phyloP scores from a whole-genome alignment of 192 early-diverging fungal genomes.

The Podila clonocystis region DNA sequence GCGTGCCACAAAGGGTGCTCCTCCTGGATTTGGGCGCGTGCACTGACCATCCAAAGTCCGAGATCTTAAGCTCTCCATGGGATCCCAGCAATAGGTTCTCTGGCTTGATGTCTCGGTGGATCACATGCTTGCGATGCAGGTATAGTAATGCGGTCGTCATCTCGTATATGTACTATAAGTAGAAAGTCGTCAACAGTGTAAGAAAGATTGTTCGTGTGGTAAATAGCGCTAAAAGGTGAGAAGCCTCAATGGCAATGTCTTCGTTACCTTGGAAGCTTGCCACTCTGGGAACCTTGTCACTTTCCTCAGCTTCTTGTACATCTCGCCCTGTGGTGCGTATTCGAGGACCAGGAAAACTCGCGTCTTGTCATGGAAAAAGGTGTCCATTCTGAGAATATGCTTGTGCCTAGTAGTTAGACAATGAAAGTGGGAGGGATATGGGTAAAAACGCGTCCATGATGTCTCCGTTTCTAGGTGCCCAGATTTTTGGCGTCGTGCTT shows the following conservation, averaged over 20 bases:
- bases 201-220: neutral
- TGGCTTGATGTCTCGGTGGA: slow-evolving; percentile 97
- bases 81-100: slow-evolving; percentile 92
- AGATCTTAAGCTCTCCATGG: slow-evolving; percentile 92
- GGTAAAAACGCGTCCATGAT: too few species aligned
- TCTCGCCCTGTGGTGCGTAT: slow-evolving; percentile 93
- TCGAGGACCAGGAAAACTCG: slow-evolving; percentile 94
- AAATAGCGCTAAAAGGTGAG: neutral
- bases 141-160: slow-evolving; percentile 88
- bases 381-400: slow-evolving; percentile 94
- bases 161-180: slow-evolving; percentile 83
- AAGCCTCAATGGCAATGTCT: neutral
- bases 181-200: neutral
- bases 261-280: slow-evolving; percentile 72
- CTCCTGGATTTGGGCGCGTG: slow-evolving; percentile 84
- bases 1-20: slow-evolving; percentile 91
- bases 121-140: slow-evolving; percentile 90
- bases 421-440: slow-evolving; percentile 1
- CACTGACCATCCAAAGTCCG: slow-evolving; percentile 98
- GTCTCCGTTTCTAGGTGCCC: too few species aligned
- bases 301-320: slow-evolving; percentile 86
- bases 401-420: slow-evolving; percentile 69
- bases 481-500: slow-evolving; percentile 15
- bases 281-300: slow-evolving; percentile 77
- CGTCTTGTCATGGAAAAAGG: slow-evolving; percentile 95